These are phyloP conservation scores for Coemansia sp. DNA, from an alignment of 192 early-diverging fungal genomes.

Conservation along the genomic window DNA sequence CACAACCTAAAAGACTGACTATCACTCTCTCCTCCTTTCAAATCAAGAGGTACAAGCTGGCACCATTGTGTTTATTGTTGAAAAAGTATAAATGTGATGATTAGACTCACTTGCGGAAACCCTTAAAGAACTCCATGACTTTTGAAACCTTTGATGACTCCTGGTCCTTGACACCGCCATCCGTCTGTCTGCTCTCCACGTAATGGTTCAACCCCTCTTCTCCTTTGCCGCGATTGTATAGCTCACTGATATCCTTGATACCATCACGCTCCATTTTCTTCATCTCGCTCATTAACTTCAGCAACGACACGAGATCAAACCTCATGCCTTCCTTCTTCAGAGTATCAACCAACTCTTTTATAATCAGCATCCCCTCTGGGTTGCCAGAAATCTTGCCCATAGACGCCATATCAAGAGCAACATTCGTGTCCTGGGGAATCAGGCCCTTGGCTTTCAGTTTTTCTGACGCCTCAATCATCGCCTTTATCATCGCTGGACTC, in stretches of 20 bases:
- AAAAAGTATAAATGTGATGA: no score
- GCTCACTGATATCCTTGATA: background rate
- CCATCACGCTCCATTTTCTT: background rate
- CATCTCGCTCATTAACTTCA: slow-evolving; percentile 18
- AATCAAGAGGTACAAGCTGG: no score
- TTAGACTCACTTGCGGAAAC: no score
- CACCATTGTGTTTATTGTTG: no score
- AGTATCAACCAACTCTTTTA: slow-evolving; percentile 18
- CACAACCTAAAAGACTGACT: no score
- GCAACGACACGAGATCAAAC: slow-evolving; percentile 29
- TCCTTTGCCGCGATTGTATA: background rate
- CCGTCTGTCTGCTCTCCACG: no score
- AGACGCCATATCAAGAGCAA: slow-evolving; percentile 21
- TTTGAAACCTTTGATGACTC: no score
- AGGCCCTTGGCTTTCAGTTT: background rate
- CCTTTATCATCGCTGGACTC: background rate
- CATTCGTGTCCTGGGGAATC: background rate
- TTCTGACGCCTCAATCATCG: background rate
- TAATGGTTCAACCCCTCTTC: background rate
- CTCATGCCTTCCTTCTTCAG: slow-evolving; percentile 37
- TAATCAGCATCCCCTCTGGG: slow-evolving; percentile 20
- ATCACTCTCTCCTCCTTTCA: no score
- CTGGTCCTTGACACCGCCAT: no score
- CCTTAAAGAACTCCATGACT: no score
- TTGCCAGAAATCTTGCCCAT: slow-evolving; percentile 26